Conservation (phyloP, 352 stramenopile genomes). For the Heterotrichella gracilis region DNA sequence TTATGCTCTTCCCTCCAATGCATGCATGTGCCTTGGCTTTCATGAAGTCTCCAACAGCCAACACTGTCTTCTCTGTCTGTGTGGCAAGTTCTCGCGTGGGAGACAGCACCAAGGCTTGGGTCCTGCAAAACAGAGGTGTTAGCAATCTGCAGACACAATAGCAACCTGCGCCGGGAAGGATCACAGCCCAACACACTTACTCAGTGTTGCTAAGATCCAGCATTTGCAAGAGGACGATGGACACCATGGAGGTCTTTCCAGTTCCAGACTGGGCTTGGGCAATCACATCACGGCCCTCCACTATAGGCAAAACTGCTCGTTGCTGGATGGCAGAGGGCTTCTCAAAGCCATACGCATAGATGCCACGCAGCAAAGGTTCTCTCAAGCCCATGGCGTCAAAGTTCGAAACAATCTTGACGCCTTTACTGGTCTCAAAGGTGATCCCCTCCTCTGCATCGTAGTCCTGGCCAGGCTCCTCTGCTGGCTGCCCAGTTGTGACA, state of each 20-base stretch:
- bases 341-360: conserved; percentile 63
- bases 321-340: conserved; percentile 90
- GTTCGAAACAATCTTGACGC: conserved; percentile 21
- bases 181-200: too few relatives aligned
- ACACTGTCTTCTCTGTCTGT: conserved; percentile 73
- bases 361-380: conserved; percentile 49
- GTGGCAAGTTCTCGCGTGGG: conserved; percentile 74
- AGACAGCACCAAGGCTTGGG: conserved; percentile 66
- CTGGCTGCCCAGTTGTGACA: too few relatives aligned
- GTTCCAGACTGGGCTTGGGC: conserved; percentile 70
- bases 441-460: neutral
- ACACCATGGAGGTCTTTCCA: conserved; percentile 49
- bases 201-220: neutral
- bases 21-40: conserved; percentile 75
- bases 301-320: conserved; percentile 68
- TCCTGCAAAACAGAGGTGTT: conserved; percentile 52
- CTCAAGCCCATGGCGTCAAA: conserved; percentile 59
- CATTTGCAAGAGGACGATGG: conserved; percentile 22
- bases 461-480: too few relatives aligned
- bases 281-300: conserved; percentile 71
- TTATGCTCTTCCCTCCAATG: conserved; percentile 71
- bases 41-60: conserved; percentile 76
- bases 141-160: conserved; percentile 52
- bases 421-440: conserved; percentile 6
- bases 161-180: too few relatives aligned